Base-by-base conservation (phyloP, 805 yeast genomes). In the Sporopachydermia quercuum region DNA sequence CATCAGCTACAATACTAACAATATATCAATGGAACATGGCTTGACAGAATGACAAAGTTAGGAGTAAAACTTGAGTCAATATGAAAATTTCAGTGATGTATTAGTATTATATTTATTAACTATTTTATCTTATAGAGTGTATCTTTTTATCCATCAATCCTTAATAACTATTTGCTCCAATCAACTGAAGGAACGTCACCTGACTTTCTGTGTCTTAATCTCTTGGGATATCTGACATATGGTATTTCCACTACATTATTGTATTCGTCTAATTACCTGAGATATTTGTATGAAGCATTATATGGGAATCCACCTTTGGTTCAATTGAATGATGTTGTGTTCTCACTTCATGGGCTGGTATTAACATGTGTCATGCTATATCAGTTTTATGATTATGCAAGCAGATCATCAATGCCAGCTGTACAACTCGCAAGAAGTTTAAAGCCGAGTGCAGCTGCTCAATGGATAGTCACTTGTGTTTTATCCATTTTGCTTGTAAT, bases 291-390 rank as follows among this genome's bases (percentile, higher is more conserved):
- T 23, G 30, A 8, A n/a, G 30, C 30, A n/a, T 23, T 23, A n/a
- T 23, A 23, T 23, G 30, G 30, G 13, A 23, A 8, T 23, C 30
- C n/a, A n/a, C 75, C 75, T 1, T 46, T 66, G 16, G 56, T 69
- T 5, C 56, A 70, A 5, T 42, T 50, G 41, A 62, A 65, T 16
- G 75, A 70, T 46, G 53, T 69, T 4, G 57, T 60, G 4, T 70
- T 67, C 45, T 62, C 66, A 2, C 45, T 52, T 19, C 74, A 70
- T 51, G 72, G 73, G 4, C 45, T 62, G 37, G 18, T 59, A 1
- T 43, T 67, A 23, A 59, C 62, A 17, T 15, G 53, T 11, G 43
- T 59, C 3, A 50, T 61, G 4, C 46, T 63, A 5, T 53, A 56
- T 37, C 74, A 68, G 49, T 41, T 55, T 19, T 11, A n/a, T 23